Evolutionary conservation across 2,329 filamentous ascomycete genomes (phyloP), one percentile per base, ranked within the genome.

Genomic region (Aurifilum marmelostoma): DNA sequence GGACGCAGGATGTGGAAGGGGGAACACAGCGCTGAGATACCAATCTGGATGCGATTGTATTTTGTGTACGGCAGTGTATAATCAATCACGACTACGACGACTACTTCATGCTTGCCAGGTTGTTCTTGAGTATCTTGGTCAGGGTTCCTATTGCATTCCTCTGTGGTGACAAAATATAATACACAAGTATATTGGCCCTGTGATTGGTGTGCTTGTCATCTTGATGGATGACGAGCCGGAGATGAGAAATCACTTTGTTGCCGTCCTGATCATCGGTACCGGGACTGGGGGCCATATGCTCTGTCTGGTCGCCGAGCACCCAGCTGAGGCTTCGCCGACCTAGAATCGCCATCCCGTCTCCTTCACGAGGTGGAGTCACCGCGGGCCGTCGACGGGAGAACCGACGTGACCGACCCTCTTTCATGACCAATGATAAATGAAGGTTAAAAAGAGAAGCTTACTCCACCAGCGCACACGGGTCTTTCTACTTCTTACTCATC

Each of bases 11-110:
- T 18, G 61, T 8, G 56, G 29, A 29, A 16, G 50, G 24, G n/a
- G 12, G 37, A 41, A 32, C 61, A 50, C 54, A 65, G 56, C 59
- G 64, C 54, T 65, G 64, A 66, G 69, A 69, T 69, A 71, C 61
- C 67, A 62, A 67, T 56, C 63, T 63, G 32, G 47, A 37, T 62
- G 67, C 66, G 63, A 43, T 43, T 68, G 62, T n/a, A 47, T 47
- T 68, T 47, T 59, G 12, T n/a, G 50, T 59, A 37, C 11, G 32
- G 7, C 32, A 21, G 8, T 21, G 11, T 61, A 60, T 66, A 56
- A 66, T 66, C 34, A 56, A 66, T 66, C 34, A 41, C 21, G 52
- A 56, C 52, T 11, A 47, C 21, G 43, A 47, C 37, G 5, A 11
- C 6, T 47, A 47, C 16, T 47, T 47, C 21, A 47, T 47, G 43